These are phyloP conservation scores for Acarospora socialis DNA, from an alignment of 2,329 filamentous ascomycete genomes.

Conservation along the genomic window DNA sequence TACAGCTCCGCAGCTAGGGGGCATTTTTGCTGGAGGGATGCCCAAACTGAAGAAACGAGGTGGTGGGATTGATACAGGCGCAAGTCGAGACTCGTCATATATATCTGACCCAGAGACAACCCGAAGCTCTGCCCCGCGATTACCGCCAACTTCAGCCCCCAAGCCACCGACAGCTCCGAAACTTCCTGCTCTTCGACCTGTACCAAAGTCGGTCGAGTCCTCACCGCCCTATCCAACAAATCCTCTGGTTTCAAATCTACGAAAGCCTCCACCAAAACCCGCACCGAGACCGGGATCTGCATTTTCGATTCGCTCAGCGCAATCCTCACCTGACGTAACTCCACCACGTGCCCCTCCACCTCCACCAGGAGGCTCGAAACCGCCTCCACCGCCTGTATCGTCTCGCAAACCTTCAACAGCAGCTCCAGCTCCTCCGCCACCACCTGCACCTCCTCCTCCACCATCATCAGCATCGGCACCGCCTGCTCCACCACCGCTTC, in stretches of 20 bases:
- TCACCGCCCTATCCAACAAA: slow-evolving; percentile 38
- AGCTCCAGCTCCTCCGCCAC: slow-evolving; percentile 1
- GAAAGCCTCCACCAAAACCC: slow-evolving; percentile 40
- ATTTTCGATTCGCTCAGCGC: slow-evolving; percentile 42
- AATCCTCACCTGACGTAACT: slow-evolving; percentile 29
- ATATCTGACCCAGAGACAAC: slow-evolving; percentile 62
- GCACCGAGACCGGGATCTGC: slow-evolving; percentile 45
- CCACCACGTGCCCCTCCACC: slow-evolving; percentile 54
- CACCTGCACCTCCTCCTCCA: slow-evolving; percentile 27
- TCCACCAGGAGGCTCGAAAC: slow-evolving; percentile 30
- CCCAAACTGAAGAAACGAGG: slow-evolving; percentile 83
- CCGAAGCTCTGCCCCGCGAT: slow-evolving; percentile 37
- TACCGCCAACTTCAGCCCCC: slow-evolving; percentile 37
- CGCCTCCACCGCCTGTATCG: slow-evolving; percentile 42
- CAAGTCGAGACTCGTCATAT: slow-evolving; percentile 57
- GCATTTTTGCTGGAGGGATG: slow-evolving; percentile 86
- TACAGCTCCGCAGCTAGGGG: slow-evolving; percentile 64
- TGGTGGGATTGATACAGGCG: slow-evolving; percentile 64
- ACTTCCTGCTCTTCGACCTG: slow-evolving; percentile 37
- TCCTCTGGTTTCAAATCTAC: slow-evolving; percentile 39
- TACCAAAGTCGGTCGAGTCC: slow-evolving; percentile 35
- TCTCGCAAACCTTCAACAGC: slow-evolving; percentile 42
- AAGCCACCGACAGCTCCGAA: slow-evolving; percentile 39
- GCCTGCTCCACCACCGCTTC: slow-evolving; percentile 3
- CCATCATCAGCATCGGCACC: slow-evolving; percentile 7